A percentile compares a stretch with the other conserved stretches of the same genome.
These are phyloP conservation scores for Pyricularia grisea DNA, from an alignment of 2,329 filamentous ascomycete species.

Conservation along the genomic window DNA sequence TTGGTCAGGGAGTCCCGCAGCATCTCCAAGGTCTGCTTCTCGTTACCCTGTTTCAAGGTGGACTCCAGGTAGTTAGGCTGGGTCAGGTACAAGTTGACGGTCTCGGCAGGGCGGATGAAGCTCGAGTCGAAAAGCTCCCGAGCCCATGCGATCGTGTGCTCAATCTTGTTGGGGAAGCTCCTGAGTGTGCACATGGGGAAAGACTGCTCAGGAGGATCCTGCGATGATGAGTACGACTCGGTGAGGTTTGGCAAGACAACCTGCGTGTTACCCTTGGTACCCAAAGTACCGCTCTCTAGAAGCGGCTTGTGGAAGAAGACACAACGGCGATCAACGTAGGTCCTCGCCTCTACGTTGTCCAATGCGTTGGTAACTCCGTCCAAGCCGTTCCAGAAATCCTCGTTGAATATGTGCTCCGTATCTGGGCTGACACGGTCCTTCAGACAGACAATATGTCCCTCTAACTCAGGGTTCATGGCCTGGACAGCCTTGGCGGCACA, in stretches of 20 bases:
- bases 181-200: conserved; percentile 98
- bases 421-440: conserved; percentile 87
- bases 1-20: conserved; percentile 85
- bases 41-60: conserved; percentile 84
- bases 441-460: conserved; percentile 74
- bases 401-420: conserved; percentile 90
- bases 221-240: conserved; percentile 90
- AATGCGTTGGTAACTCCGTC: conserved; percentile 95
- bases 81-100: conserved; percentile 86
- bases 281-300: conserved; percentile 93
- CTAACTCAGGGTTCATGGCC: conserved; percentile 88
- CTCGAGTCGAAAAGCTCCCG: conserved; percentile 91
- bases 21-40: conserved; percentile 86
- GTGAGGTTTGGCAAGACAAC: conserved; percentile 86
- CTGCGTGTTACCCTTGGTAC: conserved; percentile 97
- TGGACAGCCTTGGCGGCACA: conserved; percentile 84
- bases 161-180: conserved; percentile 96
- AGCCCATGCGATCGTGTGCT: conserved; percentile 97
- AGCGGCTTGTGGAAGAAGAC: conserved; percentile 98
- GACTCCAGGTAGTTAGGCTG: conserved; percentile 84
- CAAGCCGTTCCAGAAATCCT: conserved; percentile 78
- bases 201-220: conserved; percentile 95
- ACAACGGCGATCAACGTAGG: conserved; percentile 91
- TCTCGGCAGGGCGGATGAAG: conserved; percentile 88
- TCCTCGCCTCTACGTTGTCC: conserved; percentile 94